These are phyloP conservation scores for Naegleria gruberi DNA, from an alignment of 208 protist species.

Conservation along the genomic window DNA sequence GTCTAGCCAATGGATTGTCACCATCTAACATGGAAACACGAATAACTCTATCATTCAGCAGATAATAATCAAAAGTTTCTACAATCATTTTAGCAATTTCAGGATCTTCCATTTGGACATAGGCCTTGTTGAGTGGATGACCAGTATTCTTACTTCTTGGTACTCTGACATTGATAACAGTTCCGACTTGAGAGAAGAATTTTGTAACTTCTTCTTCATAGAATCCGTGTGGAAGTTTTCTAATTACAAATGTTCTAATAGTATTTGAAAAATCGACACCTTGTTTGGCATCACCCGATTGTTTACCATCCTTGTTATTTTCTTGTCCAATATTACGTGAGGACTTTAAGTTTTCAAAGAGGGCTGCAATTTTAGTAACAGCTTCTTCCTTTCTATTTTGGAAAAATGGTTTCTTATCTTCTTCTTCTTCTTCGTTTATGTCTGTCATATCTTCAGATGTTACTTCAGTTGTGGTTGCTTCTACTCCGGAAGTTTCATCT, in stretches of 20 bases:
- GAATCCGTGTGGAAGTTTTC: not conserved
- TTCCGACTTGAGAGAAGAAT: not conserved
- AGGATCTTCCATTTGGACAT: not conserved
- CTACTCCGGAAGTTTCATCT: not conserved
- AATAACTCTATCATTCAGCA: not conserved
- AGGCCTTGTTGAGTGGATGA: not conserved
- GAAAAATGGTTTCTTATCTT: not conserved
- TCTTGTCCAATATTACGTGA: too few species aligned
- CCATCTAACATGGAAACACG: not conserved
- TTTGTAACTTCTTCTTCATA: conserved; percentile 10
- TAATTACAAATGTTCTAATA: not conserved
- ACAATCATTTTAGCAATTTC: not conserved
- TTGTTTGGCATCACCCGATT: not conserved
- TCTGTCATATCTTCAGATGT: not conserved
- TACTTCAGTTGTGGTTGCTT: too few species aligned
- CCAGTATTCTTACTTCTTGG: not conserved
- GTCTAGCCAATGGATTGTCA: not conserved
- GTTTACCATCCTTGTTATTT: too few species aligned
- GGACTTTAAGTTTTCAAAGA: not conserved
- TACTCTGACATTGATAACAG: not conserved
- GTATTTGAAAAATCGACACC: not conserved
- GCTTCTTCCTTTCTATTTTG: not conserved
- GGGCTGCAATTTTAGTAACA: not conserved
- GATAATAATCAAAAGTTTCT: not conserved
- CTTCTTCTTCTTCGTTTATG: not conserved